These are phyloP conservation scores for Clonostachys solani DNA, from an alignment of 2,329 filamentous ascomycete species.

Conservation along the genomic window DNA sequence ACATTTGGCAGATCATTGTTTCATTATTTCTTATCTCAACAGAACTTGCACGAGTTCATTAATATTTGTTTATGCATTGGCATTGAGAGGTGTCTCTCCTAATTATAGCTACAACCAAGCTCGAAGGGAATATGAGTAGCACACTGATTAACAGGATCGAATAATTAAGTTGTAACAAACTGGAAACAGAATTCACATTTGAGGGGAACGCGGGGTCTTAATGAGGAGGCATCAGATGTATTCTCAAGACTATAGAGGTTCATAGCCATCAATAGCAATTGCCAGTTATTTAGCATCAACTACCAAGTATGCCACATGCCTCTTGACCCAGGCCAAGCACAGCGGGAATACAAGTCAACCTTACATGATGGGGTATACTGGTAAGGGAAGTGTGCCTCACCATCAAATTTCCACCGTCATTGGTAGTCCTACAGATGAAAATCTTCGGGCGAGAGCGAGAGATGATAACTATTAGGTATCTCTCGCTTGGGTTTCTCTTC, in stretches of 20 bases:
- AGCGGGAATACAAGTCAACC: neutral
- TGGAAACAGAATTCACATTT: neutral
- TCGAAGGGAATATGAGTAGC: no score
- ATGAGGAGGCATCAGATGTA: neutral
- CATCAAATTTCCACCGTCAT: constrained; percentile 81
- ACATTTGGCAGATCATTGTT: neutral
- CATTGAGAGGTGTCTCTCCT: no score
- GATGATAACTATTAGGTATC: constrained; percentile 41
- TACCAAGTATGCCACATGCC: neutral
- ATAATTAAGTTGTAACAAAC: no score
- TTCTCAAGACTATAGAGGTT: neutral
- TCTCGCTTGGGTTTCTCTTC: constrained; percentile 62
- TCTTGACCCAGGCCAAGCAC: neutral
- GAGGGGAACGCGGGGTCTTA: neutral
- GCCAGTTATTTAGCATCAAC: neutral
- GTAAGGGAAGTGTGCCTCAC: constrained; percentile 61
- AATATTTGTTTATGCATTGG: neutral
- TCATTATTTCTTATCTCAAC: neutral
- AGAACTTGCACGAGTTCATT: neutral
- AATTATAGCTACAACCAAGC: no score
- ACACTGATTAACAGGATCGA: no score
- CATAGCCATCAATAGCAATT: no score
- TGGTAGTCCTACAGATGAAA: constrained; percentile 55
- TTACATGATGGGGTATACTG: neutral
- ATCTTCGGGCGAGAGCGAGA: constrained; percentile 75